phyloP scores from a whole-genome alignment of 108 stramenopile genomes.

The Cyclotella distinguenda region DNA sequence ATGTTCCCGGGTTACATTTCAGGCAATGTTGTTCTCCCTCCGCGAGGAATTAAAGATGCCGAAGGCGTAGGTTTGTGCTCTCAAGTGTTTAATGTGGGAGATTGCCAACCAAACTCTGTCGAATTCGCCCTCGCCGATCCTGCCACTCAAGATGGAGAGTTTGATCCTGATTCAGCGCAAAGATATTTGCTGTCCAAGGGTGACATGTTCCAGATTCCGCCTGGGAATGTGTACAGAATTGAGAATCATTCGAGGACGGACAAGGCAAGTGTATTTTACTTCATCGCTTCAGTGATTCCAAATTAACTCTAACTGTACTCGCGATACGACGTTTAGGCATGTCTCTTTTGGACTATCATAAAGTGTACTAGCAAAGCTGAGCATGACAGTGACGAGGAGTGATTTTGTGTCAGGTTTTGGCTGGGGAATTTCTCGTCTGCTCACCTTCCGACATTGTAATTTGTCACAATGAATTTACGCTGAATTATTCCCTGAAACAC shows the following conservation, averaged over 20 bases:
- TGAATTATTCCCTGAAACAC: no score
- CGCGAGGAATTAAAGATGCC: constrained; percentile 85
- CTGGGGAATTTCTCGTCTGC: no score
- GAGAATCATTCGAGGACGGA: constrained; percentile 85
- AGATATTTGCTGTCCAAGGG: constrained; percentile 87
- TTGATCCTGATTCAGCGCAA: constrained; percentile 79
- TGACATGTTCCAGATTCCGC: constrained; percentile 94
- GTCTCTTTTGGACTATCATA: constrained; percentile 93
- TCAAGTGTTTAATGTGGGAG: constrained; percentile 86
- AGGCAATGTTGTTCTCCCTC: constrained; percentile 83
- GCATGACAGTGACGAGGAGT: constrained; percentile 35
- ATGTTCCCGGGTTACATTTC: constrained; percentile 85
- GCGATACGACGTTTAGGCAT: no score
- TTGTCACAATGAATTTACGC: no score
- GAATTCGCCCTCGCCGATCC: constrained; percentile 88
- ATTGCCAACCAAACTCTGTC: constrained; percentile 70
- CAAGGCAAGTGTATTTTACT: no score
- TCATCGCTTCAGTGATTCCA: no score
- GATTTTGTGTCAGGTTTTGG: no score
- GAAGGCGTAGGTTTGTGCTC: constrained; percentile 86
- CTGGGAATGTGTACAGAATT: constrained; percentile 90
- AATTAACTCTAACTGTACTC: no score
- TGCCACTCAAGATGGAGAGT: constrained; percentile 59
- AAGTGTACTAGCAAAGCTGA: constrained; percentile 43
- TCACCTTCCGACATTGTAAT: no score